Evolutionary conservation across 1,139 yeast genomes (phyloP).

Genomic region (Saccharomyces hybrid): DNA sequence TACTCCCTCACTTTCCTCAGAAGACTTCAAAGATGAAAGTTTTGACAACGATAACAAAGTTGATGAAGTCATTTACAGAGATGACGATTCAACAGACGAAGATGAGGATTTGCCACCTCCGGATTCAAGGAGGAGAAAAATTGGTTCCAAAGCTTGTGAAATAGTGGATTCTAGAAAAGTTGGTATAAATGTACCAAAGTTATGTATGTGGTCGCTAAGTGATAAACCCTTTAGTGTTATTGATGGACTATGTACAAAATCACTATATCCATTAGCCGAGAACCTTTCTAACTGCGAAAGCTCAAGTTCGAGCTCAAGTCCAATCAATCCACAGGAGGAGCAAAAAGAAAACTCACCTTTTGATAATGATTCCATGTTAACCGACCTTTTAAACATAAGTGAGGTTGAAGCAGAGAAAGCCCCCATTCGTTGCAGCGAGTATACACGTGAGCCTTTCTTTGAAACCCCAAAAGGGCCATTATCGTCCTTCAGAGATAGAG

Average conservation of each 20-base stretch:
- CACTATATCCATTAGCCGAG: slow-evolving; percentile 43
- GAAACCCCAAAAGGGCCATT: slow-evolving; percentile 63
- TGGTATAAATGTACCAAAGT: slow-evolving; percentile 81
- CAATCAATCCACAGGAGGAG: background rate
- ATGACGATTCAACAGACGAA: slow-evolving; percentile 88
- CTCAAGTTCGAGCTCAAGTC: background rate
- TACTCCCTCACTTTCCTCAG: background rate
- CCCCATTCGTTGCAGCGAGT: background rate
- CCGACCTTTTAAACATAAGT: background rate
- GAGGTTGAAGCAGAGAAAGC: background rate
- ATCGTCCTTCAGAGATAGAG: slow-evolving; percentile 76
- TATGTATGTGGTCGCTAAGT: slow-evolving; percentile 88
- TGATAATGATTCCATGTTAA: background rate
- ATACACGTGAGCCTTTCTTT: slow-evolving; percentile 2
- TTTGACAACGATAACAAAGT: slow-evolving; percentile 19
- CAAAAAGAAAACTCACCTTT: background rate
- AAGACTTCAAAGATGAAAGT: background rate
- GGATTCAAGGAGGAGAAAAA: slow-evolving; percentile 43
- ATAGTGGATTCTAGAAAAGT: slow-evolving; percentile 77
- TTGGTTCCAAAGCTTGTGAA: slow-evolving; percentile 76
- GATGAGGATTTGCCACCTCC: slow-evolving; percentile 69
- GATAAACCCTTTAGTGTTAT: slow-evolving; percentile 85
- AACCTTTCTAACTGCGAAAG: slow-evolving; percentile 4
- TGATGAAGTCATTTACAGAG: slow-evolving; percentile 28
- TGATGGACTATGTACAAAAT: slow-evolving; percentile 85